Percentiles rank a stretch among this genome's conserved stretches.
Conservation (phyloP, 257 asterid species). For the Ilex aquifolium region DNA sequence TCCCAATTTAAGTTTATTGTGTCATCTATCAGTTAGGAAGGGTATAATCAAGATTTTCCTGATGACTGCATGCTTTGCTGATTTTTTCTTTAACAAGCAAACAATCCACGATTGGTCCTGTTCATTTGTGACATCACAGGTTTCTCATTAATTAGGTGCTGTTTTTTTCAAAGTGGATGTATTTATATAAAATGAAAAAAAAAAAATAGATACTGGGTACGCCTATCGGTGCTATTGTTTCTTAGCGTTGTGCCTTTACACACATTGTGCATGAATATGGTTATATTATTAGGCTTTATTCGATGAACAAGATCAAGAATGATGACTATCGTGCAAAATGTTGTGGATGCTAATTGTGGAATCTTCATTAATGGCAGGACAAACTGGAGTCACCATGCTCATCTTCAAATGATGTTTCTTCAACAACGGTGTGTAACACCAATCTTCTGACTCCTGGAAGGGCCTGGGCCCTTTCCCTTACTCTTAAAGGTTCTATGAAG, state of each 20-base stretch:
- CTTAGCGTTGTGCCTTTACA: no score
- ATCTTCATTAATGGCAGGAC: slow-evolving; percentile 42
- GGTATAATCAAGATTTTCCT: no score
- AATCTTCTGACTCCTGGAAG: slow-evolving; percentile 65
- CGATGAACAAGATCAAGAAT: neutral
- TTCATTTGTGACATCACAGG: no score
- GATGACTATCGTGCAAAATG: neutral
- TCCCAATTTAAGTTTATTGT: no score
- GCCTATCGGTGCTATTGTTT: no score
- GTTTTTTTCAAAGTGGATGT: no score
- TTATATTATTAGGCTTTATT: neutral
- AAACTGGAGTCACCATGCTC: slow-evolving; percentile 46
- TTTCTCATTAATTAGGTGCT: no score
- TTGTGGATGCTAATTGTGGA: slow-evolving; percentile 5
- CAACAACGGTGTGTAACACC: slow-evolving; percentile 24
- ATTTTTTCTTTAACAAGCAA: no score
- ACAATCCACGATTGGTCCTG: no score
- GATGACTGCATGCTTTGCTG: no score
- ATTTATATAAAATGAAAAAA: neutral
- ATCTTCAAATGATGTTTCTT: slow-evolving; percentile 34
- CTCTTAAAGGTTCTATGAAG: slow-evolving; percentile 44
- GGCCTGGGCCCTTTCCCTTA: slow-evolving; percentile 92
- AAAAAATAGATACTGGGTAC: neutral
- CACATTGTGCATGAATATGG: no score
- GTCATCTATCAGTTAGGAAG: no score